Evolutionary conservation across 805 yeast genomes (phyloP).

Genomic region (Saccharomyces paradoxus): DNA sequence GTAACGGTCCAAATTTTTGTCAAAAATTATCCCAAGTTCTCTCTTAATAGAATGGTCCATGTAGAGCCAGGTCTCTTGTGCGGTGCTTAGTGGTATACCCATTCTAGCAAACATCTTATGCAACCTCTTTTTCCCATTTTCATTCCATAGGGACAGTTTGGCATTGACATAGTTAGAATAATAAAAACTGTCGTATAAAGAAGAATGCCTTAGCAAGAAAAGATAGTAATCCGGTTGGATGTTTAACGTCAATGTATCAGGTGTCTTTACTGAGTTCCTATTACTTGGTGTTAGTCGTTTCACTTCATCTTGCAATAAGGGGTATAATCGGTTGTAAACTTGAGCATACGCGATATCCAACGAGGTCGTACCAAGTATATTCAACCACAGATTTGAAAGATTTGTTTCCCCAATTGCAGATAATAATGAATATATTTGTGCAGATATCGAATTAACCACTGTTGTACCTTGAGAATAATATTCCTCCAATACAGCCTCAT

Average conservation of each 20-base stretch:
- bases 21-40: constrained; percentile 60
- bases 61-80: constrained; percentile 87
- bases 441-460: constrained; percentile 62
- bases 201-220: constrained; percentile 86
- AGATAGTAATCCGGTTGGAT: constrained; percentile 80
- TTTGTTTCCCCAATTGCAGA: constrained; percentile 77
- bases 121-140: constrained; percentile 76
- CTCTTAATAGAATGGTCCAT: constrained; percentile 75
- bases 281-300: constrained; percentile 48
- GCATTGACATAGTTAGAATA: constrained; percentile 90
- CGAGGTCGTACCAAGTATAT: constrained; percentile 83
- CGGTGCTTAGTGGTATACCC: constrained; percentile 87
- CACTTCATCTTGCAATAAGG: constrained; percentile 76
- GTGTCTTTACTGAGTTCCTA: constrained; percentile 28
- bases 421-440: constrained; percentile 71
- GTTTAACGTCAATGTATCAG: constrained; percentile 41
- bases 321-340: constrained; percentile 63
- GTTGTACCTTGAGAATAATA: constrained; percentile 84
- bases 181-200: constrained; percentile 79
- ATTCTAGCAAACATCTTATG: constrained; percentile 91
- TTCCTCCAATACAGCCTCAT: constrained; percentile 53
- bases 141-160: constrained; percentile 80
- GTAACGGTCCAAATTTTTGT: constrained; percentile 59
- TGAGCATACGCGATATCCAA: constrained; percentile 65
- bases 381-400: constrained; percentile 66